A percentile compares a stretch with the other conserved stretches of the same genome.
Conservation (phyloP, 805 yeast genomes). For the Suhomyces kilbournensis region DNA sequence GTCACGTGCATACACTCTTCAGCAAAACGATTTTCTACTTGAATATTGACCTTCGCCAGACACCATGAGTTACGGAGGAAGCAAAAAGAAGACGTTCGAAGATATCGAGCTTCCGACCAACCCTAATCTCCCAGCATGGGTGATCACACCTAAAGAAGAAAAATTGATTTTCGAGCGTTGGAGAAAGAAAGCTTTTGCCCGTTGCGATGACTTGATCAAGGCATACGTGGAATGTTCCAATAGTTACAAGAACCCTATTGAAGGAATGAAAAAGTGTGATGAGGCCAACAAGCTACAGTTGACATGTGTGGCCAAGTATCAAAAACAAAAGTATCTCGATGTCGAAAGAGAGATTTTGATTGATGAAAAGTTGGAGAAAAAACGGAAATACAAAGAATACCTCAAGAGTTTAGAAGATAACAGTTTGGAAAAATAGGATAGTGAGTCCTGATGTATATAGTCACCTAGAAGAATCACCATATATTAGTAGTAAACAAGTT, state of each 20-base stretch:
- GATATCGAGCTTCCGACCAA: conserved; percentile 39
- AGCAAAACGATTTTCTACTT: neutral
- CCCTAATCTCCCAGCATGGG: conserved; percentile 67
- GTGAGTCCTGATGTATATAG: neutral
- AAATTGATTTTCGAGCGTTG: conserved; percentile 68
- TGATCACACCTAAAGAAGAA: conserved; percentile 73
- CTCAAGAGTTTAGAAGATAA: conserved; percentile 1
- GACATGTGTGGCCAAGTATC: conserved; percentile 60
- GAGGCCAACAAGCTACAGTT: conserved; percentile 56
- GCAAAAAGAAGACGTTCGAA: conserved; percentile 31
- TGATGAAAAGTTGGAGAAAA: conserved; percentile 48
- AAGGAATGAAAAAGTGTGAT: conserved; percentile 65
- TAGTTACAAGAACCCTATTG: conserved; percentile 51
- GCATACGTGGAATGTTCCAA: conserved; percentile 67
- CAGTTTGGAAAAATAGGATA: neutral
- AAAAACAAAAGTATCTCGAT: conserved; percentile 64
- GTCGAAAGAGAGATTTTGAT: conserved; percentile 64
- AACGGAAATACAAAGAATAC: conserved; percentile 16
- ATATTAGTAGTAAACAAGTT: neutral
- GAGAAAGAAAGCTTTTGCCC: conserved; percentile 61
- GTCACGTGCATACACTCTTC: neutral
- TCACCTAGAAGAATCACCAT: neutral
- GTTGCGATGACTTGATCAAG: conserved; percentile 68
- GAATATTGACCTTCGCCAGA: neutral
- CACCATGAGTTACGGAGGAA: conserved; percentile 22